Percentiles rank a stretch among this genome's conserved stretches.
Conservation (phyloP, 129 eudicot genomes). For the Glebionis coronaria region DNA sequence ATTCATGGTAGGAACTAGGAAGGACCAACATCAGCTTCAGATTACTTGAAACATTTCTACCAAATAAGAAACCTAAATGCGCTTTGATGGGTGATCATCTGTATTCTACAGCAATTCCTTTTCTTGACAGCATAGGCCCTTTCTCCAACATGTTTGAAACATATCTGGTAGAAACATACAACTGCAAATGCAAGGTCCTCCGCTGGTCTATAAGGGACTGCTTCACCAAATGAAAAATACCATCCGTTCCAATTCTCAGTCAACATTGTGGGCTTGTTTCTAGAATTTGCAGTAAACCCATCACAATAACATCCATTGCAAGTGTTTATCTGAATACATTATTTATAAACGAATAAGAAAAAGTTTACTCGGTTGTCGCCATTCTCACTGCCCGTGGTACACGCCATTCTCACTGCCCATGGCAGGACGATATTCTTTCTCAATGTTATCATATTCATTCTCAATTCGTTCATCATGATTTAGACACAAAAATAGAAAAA, state of each 20-base stretch:
- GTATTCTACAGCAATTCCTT: no score
- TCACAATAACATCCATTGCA: slow-evolving; percentile 98
- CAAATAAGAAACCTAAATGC: no score
- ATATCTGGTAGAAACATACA: slow-evolving; percentile 83
- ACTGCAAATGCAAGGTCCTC: slow-evolving; percentile 86
- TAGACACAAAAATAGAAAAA: not conserved
- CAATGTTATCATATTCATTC: slow-evolving; percentile 49
- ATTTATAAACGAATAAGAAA: not conserved
- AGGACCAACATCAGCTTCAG: no score
- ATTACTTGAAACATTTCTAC: no score
- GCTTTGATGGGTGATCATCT: no score
- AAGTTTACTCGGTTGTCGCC: slow-evolving; percentile 15
- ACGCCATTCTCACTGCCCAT: no score
- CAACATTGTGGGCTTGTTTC: slow-evolving; percentile 84
- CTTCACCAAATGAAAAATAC: slow-evolving; percentile 72
- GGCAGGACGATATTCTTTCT: slow-evolving; percentile 12
- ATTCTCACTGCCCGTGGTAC: slow-evolving; percentile 43
- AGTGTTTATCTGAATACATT: slow-evolving; percentile 63
- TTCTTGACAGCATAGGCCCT: no score
- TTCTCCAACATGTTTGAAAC: slow-evolving; percentile 10
- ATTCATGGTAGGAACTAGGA: no score
- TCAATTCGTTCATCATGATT: slow-evolving; percentile 31
- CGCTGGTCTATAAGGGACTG: slow-evolving; percentile 74
- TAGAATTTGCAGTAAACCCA: slow-evolving; percentile 78
- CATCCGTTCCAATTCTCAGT: slow-evolving; percentile 99